These are phyloP conservation scores for Sordariomycetes sp. DNA, from an alignment of 2,329 filamentous ascomycete genomes.

Conservation along the genomic window DNA sequence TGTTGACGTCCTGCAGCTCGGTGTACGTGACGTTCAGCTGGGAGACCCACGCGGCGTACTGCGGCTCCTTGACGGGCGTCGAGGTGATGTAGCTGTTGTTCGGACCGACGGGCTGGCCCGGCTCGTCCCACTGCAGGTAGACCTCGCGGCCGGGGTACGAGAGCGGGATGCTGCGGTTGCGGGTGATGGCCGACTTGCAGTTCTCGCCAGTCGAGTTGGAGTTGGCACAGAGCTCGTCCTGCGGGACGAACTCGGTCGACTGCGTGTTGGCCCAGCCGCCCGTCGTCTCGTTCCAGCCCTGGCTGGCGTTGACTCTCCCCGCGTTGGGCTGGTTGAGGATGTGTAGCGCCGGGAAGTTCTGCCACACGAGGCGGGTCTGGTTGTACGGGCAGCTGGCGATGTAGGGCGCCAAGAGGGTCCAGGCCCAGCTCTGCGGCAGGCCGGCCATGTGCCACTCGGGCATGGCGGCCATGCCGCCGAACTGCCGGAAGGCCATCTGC, in stretches of 20 bases:
- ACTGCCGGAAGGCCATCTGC: constrained; percentile 77
- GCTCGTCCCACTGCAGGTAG: constrained; percentile 60
- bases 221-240: constrained; percentile 44
- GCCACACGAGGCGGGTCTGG: constrained; percentile 68
- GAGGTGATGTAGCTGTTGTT: constrained; percentile 73
- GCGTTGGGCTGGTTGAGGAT: constrained; percentile 71
- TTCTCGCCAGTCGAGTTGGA: constrained; percentile 33
- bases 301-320: constrained; percentile 52
- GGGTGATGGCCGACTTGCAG: constrained; percentile 54
- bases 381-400: constrained; percentile 65
- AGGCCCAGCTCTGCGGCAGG: constrained; percentile 75
- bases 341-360: constrained; percentile 67
- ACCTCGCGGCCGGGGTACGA: constrained; percentile 66
- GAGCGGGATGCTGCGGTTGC: constrained; percentile 60
- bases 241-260: constrained; percentile 30
- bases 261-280: constrained; percentile 48
- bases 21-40: constrained; percentile 70
- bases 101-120: constrained; percentile 59
- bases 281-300: constrained; percentile 52
- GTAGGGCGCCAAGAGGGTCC: constrained; percentile 72
- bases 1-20: constrained; percentile 39
- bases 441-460: constrained; percentile 73
- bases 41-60: constrained; percentile 64
- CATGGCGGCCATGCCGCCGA: constrained; percentile 70
- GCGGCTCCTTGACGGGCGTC: constrained; percentile 45